These are phyloP conservation scores for Turnera subulata DNA, from an alignment of 345 rosid genomes.

Conservation along the genomic window DNA sequence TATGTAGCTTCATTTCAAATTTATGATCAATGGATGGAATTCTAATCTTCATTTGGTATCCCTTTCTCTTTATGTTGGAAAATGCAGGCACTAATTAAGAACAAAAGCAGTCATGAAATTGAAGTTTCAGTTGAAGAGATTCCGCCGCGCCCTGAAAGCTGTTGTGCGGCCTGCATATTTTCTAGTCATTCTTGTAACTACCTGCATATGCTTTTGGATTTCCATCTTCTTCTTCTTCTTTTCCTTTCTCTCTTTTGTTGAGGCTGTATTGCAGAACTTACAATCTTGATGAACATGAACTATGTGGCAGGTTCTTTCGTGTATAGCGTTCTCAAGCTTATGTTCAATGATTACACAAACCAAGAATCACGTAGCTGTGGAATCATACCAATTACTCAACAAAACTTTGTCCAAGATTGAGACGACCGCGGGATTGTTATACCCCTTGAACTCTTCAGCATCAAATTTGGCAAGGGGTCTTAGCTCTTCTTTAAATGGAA, in stretches of 20 bases:
- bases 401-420: constrained; percentile 17
- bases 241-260: neutral
- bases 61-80: no score
- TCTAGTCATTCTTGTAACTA: constrained; percentile 18
- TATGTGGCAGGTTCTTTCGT: constrained; percentile 22
- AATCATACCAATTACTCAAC: constrained; percentile 2
- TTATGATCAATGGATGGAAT: no score
- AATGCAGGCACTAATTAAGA: no score
- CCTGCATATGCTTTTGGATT: neutral
- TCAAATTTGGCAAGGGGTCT: constrained; percentile 27
- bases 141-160: constrained; percentile 13
- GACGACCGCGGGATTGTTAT: constrained; percentile 26
- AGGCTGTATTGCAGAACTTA: neutral
- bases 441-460: constrained; percentile 29
- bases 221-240: neutral
- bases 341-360: constrained; percentile 15
- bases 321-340: constrained; percentile 12
- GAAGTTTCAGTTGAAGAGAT: constrained; percentile 16
- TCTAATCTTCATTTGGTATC: no score
- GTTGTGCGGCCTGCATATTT: constrained; percentile 19
- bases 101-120: constrained; percentile 13
- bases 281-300: neutral
- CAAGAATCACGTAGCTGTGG: constrained; percentile 3
- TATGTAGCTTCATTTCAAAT: no score
- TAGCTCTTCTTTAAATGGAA: constrained; percentile 28